phyloP scores from a whole-genome alignment of 139 green algal species.

The Auxenochlorella pyrenoidosa region DNA sequence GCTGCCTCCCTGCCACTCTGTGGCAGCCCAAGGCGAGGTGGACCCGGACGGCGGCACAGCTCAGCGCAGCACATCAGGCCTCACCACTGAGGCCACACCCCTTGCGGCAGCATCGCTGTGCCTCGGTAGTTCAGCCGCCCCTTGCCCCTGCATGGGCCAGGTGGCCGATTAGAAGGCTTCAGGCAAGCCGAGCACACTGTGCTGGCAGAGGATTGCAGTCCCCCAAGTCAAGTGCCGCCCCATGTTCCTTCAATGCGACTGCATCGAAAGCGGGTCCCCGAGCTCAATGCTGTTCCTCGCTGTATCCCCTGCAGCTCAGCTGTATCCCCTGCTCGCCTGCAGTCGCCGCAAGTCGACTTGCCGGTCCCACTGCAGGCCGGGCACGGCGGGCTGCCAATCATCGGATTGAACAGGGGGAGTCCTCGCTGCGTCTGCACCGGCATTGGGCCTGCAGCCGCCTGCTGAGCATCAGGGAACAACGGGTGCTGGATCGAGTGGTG shows the following conservation, averaged over 20 bases:
- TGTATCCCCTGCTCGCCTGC: conserved; percentile 21
- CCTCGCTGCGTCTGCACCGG: conserved; percentile 40
- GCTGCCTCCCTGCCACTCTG: too few relatives aligned
- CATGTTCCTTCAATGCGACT: too few relatives aligned
- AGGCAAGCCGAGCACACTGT: too few relatives aligned
- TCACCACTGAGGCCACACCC: conserved; percentile 52
- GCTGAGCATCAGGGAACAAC: conserved; percentile 6
- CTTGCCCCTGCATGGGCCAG: conserved; percentile 41
- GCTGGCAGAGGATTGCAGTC: too few relatives aligned
- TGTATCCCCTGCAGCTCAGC: too few relatives aligned
- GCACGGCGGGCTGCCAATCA: conserved; percentile 28
- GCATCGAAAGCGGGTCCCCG: too few relatives aligned
- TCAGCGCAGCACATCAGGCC: not conserved
- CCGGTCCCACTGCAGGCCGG: conserved; percentile 39
- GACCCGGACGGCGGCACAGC: too few relatives aligned
- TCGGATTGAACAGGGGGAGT: not conserved
- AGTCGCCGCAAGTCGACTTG: conserved; percentile 46
- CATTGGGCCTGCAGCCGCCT: conserved; percentile 10
- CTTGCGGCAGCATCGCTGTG: conserved; percentile 44
- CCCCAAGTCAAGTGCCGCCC: too few relatives aligned
- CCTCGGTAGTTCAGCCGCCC: conserved; percentile 47
- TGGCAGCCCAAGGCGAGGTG: too few relatives aligned
- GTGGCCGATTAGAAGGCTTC: not conserved
- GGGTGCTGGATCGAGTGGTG: conserved; percentile 28
- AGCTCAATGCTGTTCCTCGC: too few relatives aligned